These are phyloP conservation scores for Talaromyces verruculosus DNA, from an alignment of 2,329 filamentous ascomycete species.

Conservation along the genomic window DNA sequence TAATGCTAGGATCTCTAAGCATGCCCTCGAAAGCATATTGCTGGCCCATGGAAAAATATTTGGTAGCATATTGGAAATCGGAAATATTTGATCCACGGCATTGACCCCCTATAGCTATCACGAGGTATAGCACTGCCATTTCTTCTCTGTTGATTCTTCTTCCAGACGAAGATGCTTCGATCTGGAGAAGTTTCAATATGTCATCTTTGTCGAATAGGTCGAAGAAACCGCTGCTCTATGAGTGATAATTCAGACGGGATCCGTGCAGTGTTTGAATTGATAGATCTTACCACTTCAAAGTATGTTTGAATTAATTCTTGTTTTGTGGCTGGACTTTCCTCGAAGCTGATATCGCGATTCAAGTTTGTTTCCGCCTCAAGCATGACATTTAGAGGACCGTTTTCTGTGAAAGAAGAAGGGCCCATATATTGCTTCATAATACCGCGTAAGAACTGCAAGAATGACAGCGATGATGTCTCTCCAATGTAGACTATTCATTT, in stretches of 20 bases:
- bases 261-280: background rate
- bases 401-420: slow-evolving; percentile 56
- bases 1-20: slow-evolving; percentile 55
- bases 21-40: slow-evolving; percentile 52
- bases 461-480: slow-evolving; percentile 57
- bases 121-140: slow-evolving; percentile 38
- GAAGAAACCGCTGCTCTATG: slow-evolving; percentile 45
- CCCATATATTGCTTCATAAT: slow-evolving; percentile 55
- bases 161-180: slow-evolving; percentile 19
- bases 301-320: slow-evolving; percentile 36
- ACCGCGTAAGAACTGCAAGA: slow-evolving; percentile 52
- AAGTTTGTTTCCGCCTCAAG: slow-evolving; percentile 49
- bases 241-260: background rate
- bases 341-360: slow-evolving; percentile 35
- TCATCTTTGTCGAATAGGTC: slow-evolving; percentile 38
- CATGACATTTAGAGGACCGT: slow-evolving; percentile 53
- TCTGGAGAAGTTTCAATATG: slow-evolving; percentile 20
- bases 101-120: slow-evolving; percentile 57
- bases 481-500: slow-evolving; percentile 27
- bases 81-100: slow-evolving; percentile 37
- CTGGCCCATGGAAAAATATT: slow-evolving; percentile 53
- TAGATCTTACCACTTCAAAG: slow-evolving; percentile 28
- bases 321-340: slow-evolving; percentile 36
- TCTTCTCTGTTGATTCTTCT: slow-evolving; percentile 28
- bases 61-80: slow-evolving; percentile 34